These are phyloP conservation scores for Phytophthora cactorum DNA, from an alignment of 352 stramenopile genomes.

Conservation along the genomic window DNA sequence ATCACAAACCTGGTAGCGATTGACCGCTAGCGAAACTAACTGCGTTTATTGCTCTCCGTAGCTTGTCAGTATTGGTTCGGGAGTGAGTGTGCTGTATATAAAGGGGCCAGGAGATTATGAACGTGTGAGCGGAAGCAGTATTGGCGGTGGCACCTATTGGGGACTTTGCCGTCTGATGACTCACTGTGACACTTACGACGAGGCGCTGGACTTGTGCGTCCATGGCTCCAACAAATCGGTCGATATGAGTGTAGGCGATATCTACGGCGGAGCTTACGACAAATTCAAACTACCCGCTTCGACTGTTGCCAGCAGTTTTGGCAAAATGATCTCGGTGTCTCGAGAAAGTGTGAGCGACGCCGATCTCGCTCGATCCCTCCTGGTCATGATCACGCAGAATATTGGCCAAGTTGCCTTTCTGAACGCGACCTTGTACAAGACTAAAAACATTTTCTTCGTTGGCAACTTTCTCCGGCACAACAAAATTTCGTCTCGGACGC, in stretches of 20 bases:
- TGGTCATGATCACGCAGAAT: slow-evolving; percentile 99
- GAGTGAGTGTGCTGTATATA: slow-evolving; percentile 96
- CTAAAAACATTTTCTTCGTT: slow-evolving; percentile 96
- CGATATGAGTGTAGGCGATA: slow-evolving; percentile 99
- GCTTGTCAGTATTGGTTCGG: slow-evolving; percentile 98
- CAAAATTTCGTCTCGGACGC: slow-evolving; percentile 92
- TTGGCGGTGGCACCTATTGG: slow-evolving; percentile 99
- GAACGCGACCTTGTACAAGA: slow-evolving; percentile 97
- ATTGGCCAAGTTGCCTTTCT: slow-evolving; percentile 97
- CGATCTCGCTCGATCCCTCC: slow-evolving; percentile 95
- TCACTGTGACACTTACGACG: slow-evolving; percentile 86
- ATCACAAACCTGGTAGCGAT: not conserved
- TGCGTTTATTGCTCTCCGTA: slow-evolving; percentile 22
- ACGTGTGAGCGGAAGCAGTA: slow-evolving; percentile 97
- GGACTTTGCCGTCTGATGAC: slow-evolving; percentile 96
- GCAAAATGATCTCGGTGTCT: slow-evolving; percentile 80
- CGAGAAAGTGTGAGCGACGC: slow-evolving; percentile 90
- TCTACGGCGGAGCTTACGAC: slow-evolving; percentile 97
- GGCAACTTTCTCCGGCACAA: slow-evolving; percentile 99
- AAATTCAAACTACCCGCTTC: slow-evolving; percentile 92
- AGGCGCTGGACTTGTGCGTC: slow-evolving; percentile 83
- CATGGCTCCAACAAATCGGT: slow-evolving; percentile 87
- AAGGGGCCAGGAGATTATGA: slow-evolving; percentile 94
- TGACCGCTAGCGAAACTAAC: slow-evolving; percentile 1
- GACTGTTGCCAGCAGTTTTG: slow-evolving; percentile 98